These are phyloP conservation scores for Coccomyxa sp. DNA, from an alignment of 139 green algal genomes.

Conservation along the genomic window DNA sequence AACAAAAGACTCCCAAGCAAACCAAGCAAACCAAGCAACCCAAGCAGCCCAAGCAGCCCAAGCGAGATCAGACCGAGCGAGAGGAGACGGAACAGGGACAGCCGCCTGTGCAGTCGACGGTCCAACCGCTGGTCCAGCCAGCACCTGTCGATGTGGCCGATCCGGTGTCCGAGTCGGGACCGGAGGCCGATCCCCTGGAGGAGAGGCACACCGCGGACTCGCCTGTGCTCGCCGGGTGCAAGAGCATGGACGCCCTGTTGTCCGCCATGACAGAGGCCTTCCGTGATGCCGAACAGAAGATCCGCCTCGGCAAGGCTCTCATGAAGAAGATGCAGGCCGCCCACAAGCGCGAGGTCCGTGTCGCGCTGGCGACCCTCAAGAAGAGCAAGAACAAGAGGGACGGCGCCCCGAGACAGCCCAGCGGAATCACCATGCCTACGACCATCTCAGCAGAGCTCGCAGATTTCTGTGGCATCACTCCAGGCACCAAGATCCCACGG, in stretches of 20 bases:
- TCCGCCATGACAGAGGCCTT: background rate
- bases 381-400: conserved; percentile 1
- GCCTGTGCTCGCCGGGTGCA: background rate
- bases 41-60: background rate
- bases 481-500: background rate
- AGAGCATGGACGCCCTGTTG: background rate
- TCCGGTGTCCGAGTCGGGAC: background rate
- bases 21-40: background rate
- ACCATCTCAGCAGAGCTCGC: background rate
- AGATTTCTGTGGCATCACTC: conserved; percentile 1
- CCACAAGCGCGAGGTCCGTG: background rate
- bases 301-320: background rate
- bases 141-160: background rate
- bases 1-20: background rate
- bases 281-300: background rate
- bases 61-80: background rate
- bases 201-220: background rate
- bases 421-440: background rate
- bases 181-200: background rate
- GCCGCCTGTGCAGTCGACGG: background rate
- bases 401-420: background rate
- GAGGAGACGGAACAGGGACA: background rate
- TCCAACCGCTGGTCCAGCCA: too few species aligned
- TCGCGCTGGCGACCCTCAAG: background rate
- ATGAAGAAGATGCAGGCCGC: background rate